These are phyloP conservation scores for Corchorus capsularis DNA, from an alignment of 345 rosid genomes.

Conservation along the genomic window DNA sequence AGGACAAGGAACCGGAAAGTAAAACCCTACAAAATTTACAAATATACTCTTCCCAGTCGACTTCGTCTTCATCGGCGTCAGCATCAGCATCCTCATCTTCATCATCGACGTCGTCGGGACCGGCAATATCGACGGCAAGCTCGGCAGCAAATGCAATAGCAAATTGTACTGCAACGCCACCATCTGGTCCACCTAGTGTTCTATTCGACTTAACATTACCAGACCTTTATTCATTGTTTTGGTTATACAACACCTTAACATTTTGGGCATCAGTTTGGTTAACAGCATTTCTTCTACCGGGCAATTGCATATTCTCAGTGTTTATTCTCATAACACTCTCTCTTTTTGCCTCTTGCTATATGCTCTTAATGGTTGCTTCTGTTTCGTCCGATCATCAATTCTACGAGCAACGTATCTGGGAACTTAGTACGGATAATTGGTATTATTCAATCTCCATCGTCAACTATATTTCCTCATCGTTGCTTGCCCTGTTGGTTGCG, in stretches of 20 bases:
- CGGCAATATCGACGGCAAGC: too few relatives aligned
- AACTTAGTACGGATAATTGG: too few relatives aligned
- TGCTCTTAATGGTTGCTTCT: neutral
- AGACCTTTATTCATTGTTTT: neutral
- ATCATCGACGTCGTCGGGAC: too few relatives aligned
- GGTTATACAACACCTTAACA: neutral
- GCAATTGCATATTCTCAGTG: neutral
- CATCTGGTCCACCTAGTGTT: too few relatives aligned
- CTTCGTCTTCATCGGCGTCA: too few relatives aligned
- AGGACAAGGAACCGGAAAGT: too few relatives aligned
- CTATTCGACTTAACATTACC: neutral
- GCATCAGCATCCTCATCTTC: too few relatives aligned
- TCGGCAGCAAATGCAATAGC: too few relatives aligned
- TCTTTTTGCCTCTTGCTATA: neutral
- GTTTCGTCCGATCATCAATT: neutral
- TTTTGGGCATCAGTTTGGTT: neutral
- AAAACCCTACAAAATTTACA: too few relatives aligned
- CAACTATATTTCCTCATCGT: neutral
- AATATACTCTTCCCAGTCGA: too few relatives aligned
- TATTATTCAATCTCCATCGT: neutral
- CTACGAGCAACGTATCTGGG: too few relatives aligned
- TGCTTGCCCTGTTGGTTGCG: neutral
- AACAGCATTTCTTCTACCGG: neutral
- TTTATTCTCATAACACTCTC: neutral
- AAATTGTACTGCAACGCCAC: too few relatives aligned